Conservation (phyloP, 2,329 filamentous ascomycete species). For the Xylaria sp. region DNA sequence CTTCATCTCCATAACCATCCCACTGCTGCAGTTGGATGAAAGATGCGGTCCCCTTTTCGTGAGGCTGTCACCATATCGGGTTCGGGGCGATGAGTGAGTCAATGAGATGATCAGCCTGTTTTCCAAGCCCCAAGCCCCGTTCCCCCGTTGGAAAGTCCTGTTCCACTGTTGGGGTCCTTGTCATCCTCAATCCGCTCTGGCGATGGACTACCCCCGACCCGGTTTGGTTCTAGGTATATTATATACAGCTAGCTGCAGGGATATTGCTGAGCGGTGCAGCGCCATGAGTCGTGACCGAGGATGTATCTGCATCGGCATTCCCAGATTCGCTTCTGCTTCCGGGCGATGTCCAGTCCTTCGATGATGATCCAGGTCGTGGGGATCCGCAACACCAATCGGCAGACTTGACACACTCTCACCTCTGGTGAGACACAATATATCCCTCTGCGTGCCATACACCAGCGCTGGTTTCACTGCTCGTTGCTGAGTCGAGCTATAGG, state of each 20-base stretch:
- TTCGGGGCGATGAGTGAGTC: background rate
- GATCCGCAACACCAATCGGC: slow-evolving; percentile 12
- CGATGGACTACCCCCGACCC: background rate
- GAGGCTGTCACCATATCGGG: slow-evolving; percentile 1
- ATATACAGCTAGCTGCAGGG: background rate
- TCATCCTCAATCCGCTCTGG: background rate
- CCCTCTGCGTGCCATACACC: slow-evolving; percentile 12
- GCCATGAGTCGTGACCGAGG: background rate
- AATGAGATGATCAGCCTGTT: background rate
- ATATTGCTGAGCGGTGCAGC: background rate
- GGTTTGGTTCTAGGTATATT: background rate
- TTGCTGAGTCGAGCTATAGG: slow-evolving; percentile 17
- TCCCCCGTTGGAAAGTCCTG: background rate
- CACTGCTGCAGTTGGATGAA: slow-evolving; percentile 11
- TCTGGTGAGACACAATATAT: slow-evolving; percentile 23
- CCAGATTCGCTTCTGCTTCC: slow-evolving; percentile 6
- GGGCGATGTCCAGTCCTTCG: slow-evolving; percentile 13
- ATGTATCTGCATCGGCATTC: slow-evolving; percentile 10
- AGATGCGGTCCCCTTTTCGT: slow-evolving; percentile 13
- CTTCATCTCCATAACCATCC: background rate
- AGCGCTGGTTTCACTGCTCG: slow-evolving; percentile 6
- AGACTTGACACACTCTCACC: slow-evolving; percentile 11
- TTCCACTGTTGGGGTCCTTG: background rate
- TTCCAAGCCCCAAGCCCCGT: slow-evolving; percentile 3
- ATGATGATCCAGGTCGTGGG: slow-evolving; percentile 13